phyloP scores from a whole-genome alignment of 805 yeast species.

The Candida patagonica region DNA sequence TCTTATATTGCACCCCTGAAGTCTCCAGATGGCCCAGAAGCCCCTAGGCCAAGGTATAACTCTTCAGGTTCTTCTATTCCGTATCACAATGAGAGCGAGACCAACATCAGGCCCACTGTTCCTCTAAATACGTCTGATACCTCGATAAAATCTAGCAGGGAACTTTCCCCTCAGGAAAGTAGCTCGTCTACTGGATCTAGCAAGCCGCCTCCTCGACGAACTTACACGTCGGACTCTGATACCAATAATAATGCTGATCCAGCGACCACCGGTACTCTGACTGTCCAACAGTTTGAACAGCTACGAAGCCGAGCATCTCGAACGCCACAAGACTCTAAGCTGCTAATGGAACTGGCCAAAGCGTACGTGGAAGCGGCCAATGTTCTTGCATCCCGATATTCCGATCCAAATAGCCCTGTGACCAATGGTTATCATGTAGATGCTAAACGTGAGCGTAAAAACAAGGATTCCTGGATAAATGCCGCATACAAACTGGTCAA shows the following conservation, averaged over 20 bases:
- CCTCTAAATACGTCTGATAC: no score
- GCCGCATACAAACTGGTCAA: slow-evolving; percentile 54
- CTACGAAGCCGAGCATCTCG: slow-evolving; percentile 23
- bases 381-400: slow-evolving; percentile 23
- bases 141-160: no score
- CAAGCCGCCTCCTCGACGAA: slow-evolving; percentile 5
- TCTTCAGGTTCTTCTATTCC: no score
- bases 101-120: no score
- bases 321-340: slow-evolving; percentile 32
- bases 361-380: slow-evolving; percentile 41
- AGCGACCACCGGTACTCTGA: slow-evolving; percentile 10
- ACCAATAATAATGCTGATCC: background rate
- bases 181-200: no score
- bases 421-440: slow-evolving; percentile 29
- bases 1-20: no score
- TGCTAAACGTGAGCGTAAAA: slow-evolving; percentile 39
- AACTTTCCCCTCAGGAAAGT: no score
- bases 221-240: background rate
- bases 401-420: slow-evolving; percentile 34
- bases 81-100: no score
- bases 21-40: no score
- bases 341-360: slow-evolving; percentile 61
- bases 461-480: slow-evolving; percentile 44
- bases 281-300: slow-evolving; percentile 25
- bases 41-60: no score